phyloP scores from a whole-genome alignment of 306 rosid genomes.

The Pyrus pyrifolia region DNA sequence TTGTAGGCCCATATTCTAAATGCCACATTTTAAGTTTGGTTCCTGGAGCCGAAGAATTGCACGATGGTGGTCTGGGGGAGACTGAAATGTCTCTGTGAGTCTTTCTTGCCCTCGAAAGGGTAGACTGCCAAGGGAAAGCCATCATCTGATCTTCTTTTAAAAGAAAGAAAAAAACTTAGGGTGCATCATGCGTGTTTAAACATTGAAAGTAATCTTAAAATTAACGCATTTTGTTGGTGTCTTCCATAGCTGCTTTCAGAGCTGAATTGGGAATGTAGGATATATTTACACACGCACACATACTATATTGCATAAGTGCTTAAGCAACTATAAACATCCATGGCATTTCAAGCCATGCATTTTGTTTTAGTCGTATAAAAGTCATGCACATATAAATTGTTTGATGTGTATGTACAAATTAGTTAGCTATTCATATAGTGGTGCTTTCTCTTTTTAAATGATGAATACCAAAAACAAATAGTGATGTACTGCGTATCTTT shows the following conservation, averaged over 20 bases:
- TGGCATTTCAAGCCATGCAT: neutral
- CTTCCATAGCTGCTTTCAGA: neutral
- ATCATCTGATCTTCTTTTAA: too few species aligned
- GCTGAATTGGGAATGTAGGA: neutral
- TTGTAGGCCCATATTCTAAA: too few species aligned
- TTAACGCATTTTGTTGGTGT: neutral
- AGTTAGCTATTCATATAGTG: neutral
- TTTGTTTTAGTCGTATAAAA: neutral
- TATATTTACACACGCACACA: neutral
- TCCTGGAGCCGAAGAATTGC: accelerated
- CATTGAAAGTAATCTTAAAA: neutral
- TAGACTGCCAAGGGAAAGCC: too few species aligned
- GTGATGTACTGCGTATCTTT: neutral
- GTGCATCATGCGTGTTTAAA: neutral
- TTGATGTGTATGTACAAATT: neutral
- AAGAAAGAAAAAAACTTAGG: neutral
- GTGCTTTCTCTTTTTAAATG: neutral
- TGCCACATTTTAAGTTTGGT: too few species aligned
- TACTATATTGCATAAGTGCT: neutral
- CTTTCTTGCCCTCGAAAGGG: accelerated
- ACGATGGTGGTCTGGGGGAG: too few species aligned
- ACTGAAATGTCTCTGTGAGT: too few species aligned
- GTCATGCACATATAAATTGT: neutral
- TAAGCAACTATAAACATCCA: neutral
- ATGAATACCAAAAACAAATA: neutral